A percentile compares a stretch with the other conserved stretches of the same genome.
phyloP scores from a whole-genome alignment of 2,329 filamentous ascomycete species.

The Aspergillus versicolor region DNA sequence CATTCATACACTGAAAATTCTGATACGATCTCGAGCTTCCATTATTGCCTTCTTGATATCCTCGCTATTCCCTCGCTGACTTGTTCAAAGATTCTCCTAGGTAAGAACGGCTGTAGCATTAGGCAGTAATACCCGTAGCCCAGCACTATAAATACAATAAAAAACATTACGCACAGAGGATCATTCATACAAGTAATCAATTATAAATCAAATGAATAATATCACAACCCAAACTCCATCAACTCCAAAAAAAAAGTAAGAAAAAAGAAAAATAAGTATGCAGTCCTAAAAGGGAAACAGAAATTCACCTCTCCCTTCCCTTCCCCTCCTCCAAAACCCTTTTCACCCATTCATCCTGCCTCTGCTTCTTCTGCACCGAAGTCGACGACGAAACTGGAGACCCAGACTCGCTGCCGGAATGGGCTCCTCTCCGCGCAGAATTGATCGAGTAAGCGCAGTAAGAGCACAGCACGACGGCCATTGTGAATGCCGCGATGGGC shows the following conservation, averaged over 20 bases:
- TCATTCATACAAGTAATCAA: background rate
- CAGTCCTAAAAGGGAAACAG: background rate
- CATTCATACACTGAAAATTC: constrained; percentile 44
- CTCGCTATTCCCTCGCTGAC: background rate
- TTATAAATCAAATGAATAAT: background rate
- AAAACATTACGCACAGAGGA: background rate
- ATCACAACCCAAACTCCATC: background rate
- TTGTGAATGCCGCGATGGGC: constrained; percentile 62
- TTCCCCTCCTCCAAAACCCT: constrained; percentile 33
- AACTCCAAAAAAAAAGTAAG: background rate
- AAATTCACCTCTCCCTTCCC: constrained; percentile 16
- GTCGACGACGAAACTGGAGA: background rate
- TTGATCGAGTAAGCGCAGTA: constrained; percentile 66
- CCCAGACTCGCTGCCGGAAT: background rate
- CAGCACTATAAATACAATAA: background rate
- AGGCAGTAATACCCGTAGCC: background rate
- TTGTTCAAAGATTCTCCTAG: background rate
- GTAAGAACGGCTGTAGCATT: background rate
- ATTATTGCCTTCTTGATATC: background rate
- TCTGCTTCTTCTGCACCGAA: background rate
- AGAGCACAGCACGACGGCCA: constrained; percentile 59
- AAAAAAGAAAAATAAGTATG: background rate
- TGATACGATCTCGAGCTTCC: constrained; percentile 24
- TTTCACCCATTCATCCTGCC: constrained; percentile 26
- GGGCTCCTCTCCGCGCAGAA: constrained; percentile 64